Evolutionary conservation across 1,284 basidiomycete species (phyloP).

Genomic region (Hemileia vastatrix): DNA sequence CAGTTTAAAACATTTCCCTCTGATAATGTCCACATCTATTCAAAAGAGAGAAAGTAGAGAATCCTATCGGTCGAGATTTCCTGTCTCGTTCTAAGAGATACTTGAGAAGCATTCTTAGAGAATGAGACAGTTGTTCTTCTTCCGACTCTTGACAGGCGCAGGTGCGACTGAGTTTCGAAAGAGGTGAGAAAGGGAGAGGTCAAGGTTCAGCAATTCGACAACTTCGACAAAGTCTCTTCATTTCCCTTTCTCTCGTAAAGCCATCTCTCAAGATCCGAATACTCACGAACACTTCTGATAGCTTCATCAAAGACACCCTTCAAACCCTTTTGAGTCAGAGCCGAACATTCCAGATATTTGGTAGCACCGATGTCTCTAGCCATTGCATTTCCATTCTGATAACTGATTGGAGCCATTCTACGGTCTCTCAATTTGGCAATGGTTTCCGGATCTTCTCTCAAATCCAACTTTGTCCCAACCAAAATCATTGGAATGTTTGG

Average conservation of each 20-base stretch:
- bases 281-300: constrained; percentile 53
- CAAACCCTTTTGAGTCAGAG: constrained; percentile 77
- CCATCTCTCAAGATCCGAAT: too few species aligned
- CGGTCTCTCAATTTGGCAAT: constrained; percentile 59
- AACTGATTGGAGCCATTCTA: constrained; percentile 55
- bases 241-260: not conserved
- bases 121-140: constrained; percentile 65
- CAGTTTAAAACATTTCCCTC: too few species aligned
- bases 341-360: constrained; percentile 81
- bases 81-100: too few species aligned
- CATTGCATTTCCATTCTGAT: constrained; percentile 63
- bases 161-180: not conserved
- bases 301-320: constrained; percentile 86
- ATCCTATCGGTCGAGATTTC: too few species aligned
- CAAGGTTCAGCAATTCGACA: too few species aligned
- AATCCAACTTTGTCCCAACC: constrained; percentile 85
- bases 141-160: too few species aligned
- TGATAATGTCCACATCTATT: too few species aligned
- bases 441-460: constrained; percentile 63
- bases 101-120: too few species aligned
- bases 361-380: constrained; percentile 79
- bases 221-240: not conserved
- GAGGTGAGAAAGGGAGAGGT: too few species aligned
- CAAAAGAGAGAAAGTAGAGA: too few species aligned
- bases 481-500: constrained; percentile 75